phyloP scores from a whole-genome alignment of 73 alveolate species.

The Tetrahymena borealis region DNA sequence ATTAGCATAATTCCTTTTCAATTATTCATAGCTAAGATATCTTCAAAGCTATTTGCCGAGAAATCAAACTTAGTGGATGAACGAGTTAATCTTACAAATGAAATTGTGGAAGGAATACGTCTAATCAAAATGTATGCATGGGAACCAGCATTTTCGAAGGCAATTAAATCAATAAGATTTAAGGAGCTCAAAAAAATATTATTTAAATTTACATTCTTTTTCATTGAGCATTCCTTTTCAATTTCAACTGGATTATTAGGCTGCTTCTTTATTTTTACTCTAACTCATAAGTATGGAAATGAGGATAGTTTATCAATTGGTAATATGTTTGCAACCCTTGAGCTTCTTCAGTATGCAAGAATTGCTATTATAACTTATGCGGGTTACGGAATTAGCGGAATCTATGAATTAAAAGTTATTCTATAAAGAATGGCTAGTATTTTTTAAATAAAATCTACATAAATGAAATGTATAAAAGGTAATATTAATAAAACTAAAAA shows the following conservation, averaged over 20 bases:
- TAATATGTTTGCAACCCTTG: not conserved
- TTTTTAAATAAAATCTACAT: not conserved
- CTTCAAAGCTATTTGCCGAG: not conserved
- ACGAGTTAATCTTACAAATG: slow-evolving; percentile 10
- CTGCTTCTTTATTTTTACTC: not conserved
- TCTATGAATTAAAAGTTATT: not conserved
- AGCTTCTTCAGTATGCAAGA: not conserved
- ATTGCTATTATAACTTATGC: not conserved
- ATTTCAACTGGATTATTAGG: not conserved
- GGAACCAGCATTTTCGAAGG: not conserved
- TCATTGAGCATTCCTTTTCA: not conserved
- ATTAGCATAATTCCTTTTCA: not conserved
- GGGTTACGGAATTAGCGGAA: not conserved
- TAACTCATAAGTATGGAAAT: not conserved
- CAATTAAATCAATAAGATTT: not conserved
- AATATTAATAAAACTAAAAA: not conserved
- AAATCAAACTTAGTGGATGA: not conserved
- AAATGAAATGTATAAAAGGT: not conserved
- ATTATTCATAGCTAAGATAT: not conserved
- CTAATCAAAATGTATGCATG: slow-evolving; percentile 28
- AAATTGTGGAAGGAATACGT: slow-evolving; percentile 13
- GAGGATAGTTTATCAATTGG: not conserved
- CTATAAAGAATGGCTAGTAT: not conserved
- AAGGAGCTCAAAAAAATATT: not conserved
- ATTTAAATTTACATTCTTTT: not conserved